Evolutionary conservation across 148 eudicot species (phyloP), one percentile per base, ranked within the genome.

Genomic region (Bassia scoparia): DNA sequence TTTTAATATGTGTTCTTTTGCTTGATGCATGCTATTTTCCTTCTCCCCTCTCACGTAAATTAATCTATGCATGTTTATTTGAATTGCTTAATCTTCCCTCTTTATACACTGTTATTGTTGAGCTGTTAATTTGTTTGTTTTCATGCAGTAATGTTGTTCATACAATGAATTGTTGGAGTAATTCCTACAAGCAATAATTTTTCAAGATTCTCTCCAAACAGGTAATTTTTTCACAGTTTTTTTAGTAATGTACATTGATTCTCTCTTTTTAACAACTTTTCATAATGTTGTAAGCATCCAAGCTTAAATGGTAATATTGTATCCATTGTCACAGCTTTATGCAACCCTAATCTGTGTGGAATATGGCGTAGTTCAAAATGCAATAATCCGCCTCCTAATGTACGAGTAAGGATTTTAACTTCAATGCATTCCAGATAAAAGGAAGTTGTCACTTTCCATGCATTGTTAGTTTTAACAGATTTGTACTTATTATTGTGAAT

Each of bases 331-430:
- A 68, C 88, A 95, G 99, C 83, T 95, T 91, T 71, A 44, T 81
- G 96, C 46, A 95, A 95, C 77, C 94, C 96, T 14, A 80, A 81
- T 60, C 92, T 95, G 35, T 95, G 97, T 80, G 93, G 97, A 66
- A 86, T 84, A 71, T 87, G 94, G 92, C 85, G 74, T 26, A 82
- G 82, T 80, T 85, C 92, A 79, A 72, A 82, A 12, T 95, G 99
- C 76, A 84, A 76, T 60, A 77, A 73, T 4, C 55, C 88, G 70
- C 97, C 38, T 71, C 72, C 89, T 50, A 1, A 87, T 23, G 88
- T 77, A 41, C 77, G 89, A 86, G 97, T 88, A 78, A 78, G 58
- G 63, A 29, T 4, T 55, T 44, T 70, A 53, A 37, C 55, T 67
- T 20, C 14, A 37, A 68, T 34, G 12, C 0, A 4, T 26, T 26